phyloP scores from a whole-genome alignment of 164 flowering plant species.

The Vitis labrusca region DNA sequence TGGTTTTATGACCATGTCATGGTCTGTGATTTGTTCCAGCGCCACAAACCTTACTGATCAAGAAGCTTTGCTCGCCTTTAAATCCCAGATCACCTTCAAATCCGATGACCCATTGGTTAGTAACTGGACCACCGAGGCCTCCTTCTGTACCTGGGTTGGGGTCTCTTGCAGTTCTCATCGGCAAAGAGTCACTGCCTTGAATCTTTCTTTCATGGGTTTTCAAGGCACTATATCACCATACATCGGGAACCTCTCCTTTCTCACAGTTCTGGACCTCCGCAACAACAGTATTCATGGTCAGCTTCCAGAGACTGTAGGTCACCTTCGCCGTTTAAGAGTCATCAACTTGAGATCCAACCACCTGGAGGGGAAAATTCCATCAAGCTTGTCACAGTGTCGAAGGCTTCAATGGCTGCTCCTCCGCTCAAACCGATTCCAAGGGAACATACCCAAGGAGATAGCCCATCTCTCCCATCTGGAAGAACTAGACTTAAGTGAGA shows the following conservation, averaged over 20 bases:
- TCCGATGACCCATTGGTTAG: neutral
- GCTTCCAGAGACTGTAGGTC: slow-evolving; percentile 10
- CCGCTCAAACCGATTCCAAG: neutral
- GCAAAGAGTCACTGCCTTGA: slow-evolving; percentile 19
- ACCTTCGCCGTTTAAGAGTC: slow-evolving; percentile 2
- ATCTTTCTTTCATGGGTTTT: slow-evolving; percentile 10
- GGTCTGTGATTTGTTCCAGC: too few species aligned
- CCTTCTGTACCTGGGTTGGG: slow-evolving; percentile 26
- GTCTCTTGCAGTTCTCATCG: slow-evolving; percentile 14
- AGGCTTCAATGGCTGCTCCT: neutral
- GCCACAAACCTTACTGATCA: neutral
- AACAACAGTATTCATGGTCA: slow-evolving; percentile 16
- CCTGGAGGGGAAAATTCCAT: neutral
- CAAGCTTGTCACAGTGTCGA: neutral
- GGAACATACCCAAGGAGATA: neutral
- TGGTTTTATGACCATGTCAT: too few species aligned
- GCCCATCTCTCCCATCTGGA: neutral
- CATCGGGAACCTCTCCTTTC: slow-evolving; percentile 24
- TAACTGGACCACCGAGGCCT: slow-evolving; percentile 20
- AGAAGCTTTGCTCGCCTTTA: neutral
- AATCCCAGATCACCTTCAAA: neutral
- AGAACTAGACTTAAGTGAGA: neutral
- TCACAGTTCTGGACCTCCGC: slow-evolving; percentile 6
- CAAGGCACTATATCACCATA: slow-evolving; percentile 17
- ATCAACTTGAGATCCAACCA: slow-evolving; percentile 3